A percentile compares a stretch with the other conserved stretches of the same genome.
Conservation (phyloP, 306 rosid genomes). For the Quercus berberidifolia region DNA sequence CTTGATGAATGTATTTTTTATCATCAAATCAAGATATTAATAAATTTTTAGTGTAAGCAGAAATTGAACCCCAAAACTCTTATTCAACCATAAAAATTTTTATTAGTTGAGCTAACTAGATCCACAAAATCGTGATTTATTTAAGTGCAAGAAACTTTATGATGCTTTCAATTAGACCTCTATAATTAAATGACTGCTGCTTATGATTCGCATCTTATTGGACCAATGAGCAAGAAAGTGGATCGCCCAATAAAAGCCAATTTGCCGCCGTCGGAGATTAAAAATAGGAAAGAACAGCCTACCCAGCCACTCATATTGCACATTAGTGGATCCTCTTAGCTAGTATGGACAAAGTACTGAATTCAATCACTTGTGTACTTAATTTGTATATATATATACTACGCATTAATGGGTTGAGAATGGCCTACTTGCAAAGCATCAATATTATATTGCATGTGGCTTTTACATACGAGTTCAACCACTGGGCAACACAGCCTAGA, state of each 20-base stretch:
- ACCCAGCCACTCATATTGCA: neutral
- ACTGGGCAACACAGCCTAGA: neutral
- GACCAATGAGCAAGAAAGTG: constrained; percentile 4
- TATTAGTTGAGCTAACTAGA: fast-evolving
- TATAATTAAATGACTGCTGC: neutral
- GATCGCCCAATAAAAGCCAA: neutral
- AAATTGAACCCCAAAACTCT: fast-evolving
- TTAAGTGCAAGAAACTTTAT: neutral
- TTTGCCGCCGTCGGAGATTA: neutral
- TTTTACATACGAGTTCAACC: neutral
- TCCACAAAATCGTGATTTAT: too few relatives aligned
- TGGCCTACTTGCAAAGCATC: neutral
- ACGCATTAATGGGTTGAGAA: neutral
- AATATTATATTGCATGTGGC: neutral
- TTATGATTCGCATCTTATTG: neutral
- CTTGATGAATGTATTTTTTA: too few relatives aligned
- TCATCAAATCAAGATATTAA: fast-evolving
- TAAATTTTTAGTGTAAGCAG: too few relatives aligned
- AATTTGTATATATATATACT: neutral
- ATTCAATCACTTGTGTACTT: neutral
- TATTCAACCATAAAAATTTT: too few relatives aligned
- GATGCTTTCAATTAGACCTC: neutral
- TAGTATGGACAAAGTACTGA: constrained; percentile 10
- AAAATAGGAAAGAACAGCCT: neutral
- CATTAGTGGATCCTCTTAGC: neutral